Base-by-base conservation (phyloP, 1,284 basidiomycete species). In the Rhodotorula glutinis region DNA sequence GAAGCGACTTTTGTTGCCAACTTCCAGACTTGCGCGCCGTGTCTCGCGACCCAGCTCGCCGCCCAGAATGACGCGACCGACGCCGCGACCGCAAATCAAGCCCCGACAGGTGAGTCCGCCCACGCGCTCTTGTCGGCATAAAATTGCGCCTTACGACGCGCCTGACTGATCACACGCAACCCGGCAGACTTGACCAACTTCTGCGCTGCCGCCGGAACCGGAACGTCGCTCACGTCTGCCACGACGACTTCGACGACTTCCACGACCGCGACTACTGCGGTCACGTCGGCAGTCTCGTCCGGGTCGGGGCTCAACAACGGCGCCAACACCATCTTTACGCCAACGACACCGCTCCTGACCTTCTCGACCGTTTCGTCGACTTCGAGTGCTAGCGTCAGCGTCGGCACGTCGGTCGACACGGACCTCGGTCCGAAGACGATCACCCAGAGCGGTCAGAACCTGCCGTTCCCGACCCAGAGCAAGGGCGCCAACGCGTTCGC, bases 401-500 rank as follows among this genome's bases (percentile, higher is more conserved):
- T 49, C 38, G n/a, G 33, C 11, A 38, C 47, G 3, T 40, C 33
- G 44, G 47, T 25, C 29, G 46, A 27, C 17, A 52, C 49, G 40
- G 55, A 8, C 25, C 44, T 25, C 40, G 38, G 38, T 10, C 38
- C 29, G 27, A 11, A 40, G 30, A 62, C 53, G 19, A 16, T 56
- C 60, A 21, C 23, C 25, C 46, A 52, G n/a, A 56, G 53, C 8
- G 29, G 38, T 3, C 53, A 33, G 25, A 46, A 33, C 38, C 17
- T 41, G 53, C 30, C 29, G 30, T 62, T 62, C 60, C 61, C 61
- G 40, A 57, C 61, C 1, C 61, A 63, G 61, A 57, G 47, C 47
- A 63, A 63, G 61, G 30, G 55, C 49, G 3, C 47, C 17, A 63
- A 41, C 61, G 61, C 55, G 40, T 63, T 63, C 21, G 40, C 49